These are phyloP conservation scores for Sisymbrium altissimum DNA, from an alignment of 345 rosid species.

Conservation along the genomic window DNA sequence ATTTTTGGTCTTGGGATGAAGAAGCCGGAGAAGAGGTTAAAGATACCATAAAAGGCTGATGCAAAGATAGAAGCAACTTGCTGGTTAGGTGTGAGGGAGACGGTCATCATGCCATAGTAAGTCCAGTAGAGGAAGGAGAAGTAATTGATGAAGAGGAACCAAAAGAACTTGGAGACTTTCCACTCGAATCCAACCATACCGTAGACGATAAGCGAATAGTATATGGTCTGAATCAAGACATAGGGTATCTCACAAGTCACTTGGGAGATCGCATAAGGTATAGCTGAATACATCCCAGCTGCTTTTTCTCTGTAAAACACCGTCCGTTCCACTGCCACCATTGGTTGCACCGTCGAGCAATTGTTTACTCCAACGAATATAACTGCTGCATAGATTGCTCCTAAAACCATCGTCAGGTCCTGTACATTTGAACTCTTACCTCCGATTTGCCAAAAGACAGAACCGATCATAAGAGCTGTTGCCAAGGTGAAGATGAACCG, in stretches of 20 bases:
- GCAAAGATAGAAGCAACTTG: slow-evolving; percentile 79
- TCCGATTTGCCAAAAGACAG: slow-evolving; percentile 61
- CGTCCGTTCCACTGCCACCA: slow-evolving; percentile 64
- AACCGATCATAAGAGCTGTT: slow-evolving; percentile 51
- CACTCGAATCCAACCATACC: slow-evolving; percentile 73
- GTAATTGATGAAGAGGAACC: slow-evolving; percentile 77
- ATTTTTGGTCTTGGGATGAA: slow-evolving; percentile 81
- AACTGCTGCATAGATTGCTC: slow-evolving; percentile 63
- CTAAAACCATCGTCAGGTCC: slow-evolving; percentile 56
- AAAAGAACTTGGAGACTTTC: slow-evolving; percentile 65
- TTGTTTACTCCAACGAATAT: slow-evolving; percentile 66
- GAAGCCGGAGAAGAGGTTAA: slow-evolving; percentile 85
- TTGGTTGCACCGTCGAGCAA: slow-evolving; percentile 64
- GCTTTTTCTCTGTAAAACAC: slow-evolving; percentile 73
- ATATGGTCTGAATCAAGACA: slow-evolving; percentile 56
- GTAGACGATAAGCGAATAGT: slow-evolving; percentile 67
- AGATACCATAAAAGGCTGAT: slow-evolving; percentile 66
- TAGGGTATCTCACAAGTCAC: slow-evolving; percentile 68
- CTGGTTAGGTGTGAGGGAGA: slow-evolving; percentile 79
- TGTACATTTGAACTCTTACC: slow-evolving; percentile 39
- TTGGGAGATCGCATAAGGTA: slow-evolving; percentile 66
- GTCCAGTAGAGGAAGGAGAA: slow-evolving; percentile 89
- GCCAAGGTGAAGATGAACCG: slow-evolving; percentile 51
- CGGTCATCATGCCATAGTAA: slow-evolving; percentile 93
- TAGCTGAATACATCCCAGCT: slow-evolving; percentile 68